Base-by-base conservation (phyloP, 2,329 filamentous ascomycete species). In the Hymenoscyphus scutula region DNA sequence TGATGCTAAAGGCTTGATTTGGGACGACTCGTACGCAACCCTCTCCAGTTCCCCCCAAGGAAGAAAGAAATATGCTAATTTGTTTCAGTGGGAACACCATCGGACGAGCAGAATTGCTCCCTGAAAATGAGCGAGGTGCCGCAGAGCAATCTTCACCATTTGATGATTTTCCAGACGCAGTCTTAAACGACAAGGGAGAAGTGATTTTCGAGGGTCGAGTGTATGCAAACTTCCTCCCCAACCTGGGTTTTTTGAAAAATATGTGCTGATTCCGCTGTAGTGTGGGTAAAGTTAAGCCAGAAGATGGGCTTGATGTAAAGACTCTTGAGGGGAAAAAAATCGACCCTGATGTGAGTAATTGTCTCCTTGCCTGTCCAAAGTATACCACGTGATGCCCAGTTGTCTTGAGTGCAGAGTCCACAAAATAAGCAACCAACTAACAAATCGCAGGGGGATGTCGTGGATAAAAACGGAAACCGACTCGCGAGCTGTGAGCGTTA, bases 11-110 rank as follows among this genome's bases (percentile, higher is more conserved):
- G 89, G 89, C 53, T 80, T 88, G 67, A 87, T 91, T 76, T 91
- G 87, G 85, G 87, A 89, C 71, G 87, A 90, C 67, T 79, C 79
- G n/a, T n/a, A n/a, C n/a, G n/a, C n/a, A n/a, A n/a, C n/a, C n/a
- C n/a, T n/a, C n/a, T n/a, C n/a, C n/a, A n/a, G n/a, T n/a, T n/a
- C n/a, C n/a, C n/a, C n/a, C n/a, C n/a, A n/a, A n/a, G n/a, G n/a
- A n/a, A n/a, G n/a, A n/a, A n/a, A n/a, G n/a, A n/a, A n/a, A n/a
- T n/a, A n/a, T n/a, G n/a, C n/a, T n/a, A n/a, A n/a, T n/a, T n/a
- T n/a, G n/a, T n/a, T n/a, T n/a, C n/a, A n/a, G n/a, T 11, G 89
- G 89, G 64, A 84, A 89, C 72, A 79, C 89, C 48, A 81, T 91
- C 59, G 89, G 89, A 32, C 82, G 83, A 60, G 85, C 82, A 48